Evolutionary conservation across 345 rosid genomes (phyloP).

Genomic region (Dipteronia sinensis): DNA sequence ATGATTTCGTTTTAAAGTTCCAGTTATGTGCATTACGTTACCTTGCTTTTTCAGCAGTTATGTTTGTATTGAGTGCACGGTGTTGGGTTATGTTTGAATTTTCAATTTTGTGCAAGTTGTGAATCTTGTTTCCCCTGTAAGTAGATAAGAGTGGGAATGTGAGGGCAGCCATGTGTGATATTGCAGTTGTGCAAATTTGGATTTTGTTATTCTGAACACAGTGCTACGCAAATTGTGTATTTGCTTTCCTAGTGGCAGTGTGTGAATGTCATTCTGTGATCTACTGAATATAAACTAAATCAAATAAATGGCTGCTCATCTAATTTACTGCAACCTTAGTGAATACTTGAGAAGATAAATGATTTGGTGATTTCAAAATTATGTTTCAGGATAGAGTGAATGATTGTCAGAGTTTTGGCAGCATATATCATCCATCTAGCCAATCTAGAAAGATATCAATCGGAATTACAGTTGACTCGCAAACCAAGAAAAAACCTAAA

Average conservation of each 20-base stretch:
- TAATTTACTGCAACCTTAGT: not conserved
- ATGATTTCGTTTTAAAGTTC: not conserved
- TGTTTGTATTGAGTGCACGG: not conserved
- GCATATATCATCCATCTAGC: constrained; percentile 56
- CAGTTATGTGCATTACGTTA: not conserved
- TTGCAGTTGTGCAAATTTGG: constrained; percentile 7
- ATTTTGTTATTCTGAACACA: not conserved
- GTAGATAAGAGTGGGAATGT: not conserved
- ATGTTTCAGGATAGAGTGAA: constrained; percentile 59
- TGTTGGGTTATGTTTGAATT: not conserved
- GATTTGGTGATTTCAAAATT: constrained; percentile 11
- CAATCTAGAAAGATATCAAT: constrained; percentile 84
- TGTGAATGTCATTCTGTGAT: constrained; percentile 2
- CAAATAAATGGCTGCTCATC: not conserved
- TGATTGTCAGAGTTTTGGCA: constrained; percentile 58
- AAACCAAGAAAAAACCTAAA: constrained; percentile 41
- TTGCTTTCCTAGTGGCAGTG: not conserved
- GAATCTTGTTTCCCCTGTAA: not conserved
- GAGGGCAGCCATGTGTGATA: not conserved
- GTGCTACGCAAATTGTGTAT: not conserved
- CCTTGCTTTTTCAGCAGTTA: not conserved
- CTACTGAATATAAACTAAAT: not conserved
- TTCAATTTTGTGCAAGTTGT: not conserved
- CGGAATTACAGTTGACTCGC: constrained; percentile 65
- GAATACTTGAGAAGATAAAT: constrained; percentile 4